Conservation (phyloP, 208 protist species). For the Wallacemonas rigidus region DNA sequence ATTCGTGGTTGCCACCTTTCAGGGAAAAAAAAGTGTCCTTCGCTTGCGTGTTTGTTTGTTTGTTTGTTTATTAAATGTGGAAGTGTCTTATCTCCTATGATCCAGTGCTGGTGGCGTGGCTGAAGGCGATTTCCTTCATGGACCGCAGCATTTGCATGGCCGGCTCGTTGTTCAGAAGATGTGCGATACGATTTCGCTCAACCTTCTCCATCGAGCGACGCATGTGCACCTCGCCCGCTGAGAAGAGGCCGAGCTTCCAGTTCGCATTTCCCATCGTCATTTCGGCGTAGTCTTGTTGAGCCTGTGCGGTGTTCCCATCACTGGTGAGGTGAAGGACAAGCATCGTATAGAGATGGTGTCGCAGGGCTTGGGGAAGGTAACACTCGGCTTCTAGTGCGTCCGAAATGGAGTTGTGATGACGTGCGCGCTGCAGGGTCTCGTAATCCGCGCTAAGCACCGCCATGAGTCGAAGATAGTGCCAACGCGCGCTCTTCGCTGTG, state of each 20-base stretch:
- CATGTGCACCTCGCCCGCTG: constrained; percentile 87
- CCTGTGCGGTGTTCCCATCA: constrained; percentile 36
- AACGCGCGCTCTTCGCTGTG: constrained; percentile 35
- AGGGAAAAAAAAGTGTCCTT: constrained; percentile 14
- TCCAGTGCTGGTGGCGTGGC: not conserved
- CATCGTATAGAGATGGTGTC: constrained; percentile 13
- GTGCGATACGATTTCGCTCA: constrained; percentile 74
- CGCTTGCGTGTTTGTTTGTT: too few relatives aligned
- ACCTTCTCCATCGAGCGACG: constrained; percentile 81
- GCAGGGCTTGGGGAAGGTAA: constrained; percentile 4
- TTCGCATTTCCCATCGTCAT: constrained; percentile 79
- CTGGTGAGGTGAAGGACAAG: constrained; percentile 38
- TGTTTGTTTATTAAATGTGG: too few relatives aligned
- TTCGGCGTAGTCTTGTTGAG: constrained; percentile 71
- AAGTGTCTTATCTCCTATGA: not conserved
- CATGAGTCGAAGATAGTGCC: constrained; percentile 56
- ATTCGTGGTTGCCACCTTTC: too few relatives aligned
- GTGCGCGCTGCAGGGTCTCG: constrained; percentile 24
- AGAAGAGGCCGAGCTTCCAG: constrained; percentile 87
- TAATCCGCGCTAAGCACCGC: constrained; percentile 56
- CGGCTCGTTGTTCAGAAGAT: constrained; percentile 83
- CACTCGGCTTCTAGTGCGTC: not conserved
- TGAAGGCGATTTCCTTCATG: constrained; percentile 39
- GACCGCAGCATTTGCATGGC: constrained; percentile 75
- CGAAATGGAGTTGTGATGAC: not conserved